Evolutionary conservation across 352 stramenopile species (phyloP).

Genomic region (Phytophthora pistaciae): DNA sequence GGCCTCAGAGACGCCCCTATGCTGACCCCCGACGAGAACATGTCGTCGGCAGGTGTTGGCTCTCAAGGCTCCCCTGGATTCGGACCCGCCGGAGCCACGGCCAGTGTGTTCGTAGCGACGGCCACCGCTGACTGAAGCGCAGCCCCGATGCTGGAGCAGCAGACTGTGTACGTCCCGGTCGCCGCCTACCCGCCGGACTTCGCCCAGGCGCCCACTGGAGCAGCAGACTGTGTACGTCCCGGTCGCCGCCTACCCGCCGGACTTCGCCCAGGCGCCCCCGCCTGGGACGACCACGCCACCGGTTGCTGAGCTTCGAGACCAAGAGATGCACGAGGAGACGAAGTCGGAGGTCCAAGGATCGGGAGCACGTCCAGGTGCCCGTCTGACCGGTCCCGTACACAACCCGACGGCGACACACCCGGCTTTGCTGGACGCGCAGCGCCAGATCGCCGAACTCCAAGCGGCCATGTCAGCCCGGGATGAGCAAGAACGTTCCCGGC

Average conservation of each 20-base stretch:
- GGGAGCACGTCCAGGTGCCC: neutral
- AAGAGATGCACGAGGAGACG: neutral
- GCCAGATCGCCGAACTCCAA: neutral
- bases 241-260: neutral
- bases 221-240: neutral
- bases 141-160: neutral
- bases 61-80: neutral
- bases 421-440: neutral
- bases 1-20: neutral
- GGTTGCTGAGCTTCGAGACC: neutral
- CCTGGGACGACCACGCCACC: neutral
- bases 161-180: neutral
- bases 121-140: neutral
- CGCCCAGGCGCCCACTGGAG: neutral
- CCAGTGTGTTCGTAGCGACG: neutral
- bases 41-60: neutral
- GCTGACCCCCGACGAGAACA: constrained; percentile 8
- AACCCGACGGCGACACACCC: neutral
- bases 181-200: neutral
- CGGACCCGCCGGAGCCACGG: neutral
- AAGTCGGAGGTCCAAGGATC: neutral
- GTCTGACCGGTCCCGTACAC: neutral
- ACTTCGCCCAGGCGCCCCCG: neutral
- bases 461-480: neutral
- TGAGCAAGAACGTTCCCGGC: neutral